Conservation (phyloP, 768 basidiomycete species). For the Agrocybe praecox region DNA sequence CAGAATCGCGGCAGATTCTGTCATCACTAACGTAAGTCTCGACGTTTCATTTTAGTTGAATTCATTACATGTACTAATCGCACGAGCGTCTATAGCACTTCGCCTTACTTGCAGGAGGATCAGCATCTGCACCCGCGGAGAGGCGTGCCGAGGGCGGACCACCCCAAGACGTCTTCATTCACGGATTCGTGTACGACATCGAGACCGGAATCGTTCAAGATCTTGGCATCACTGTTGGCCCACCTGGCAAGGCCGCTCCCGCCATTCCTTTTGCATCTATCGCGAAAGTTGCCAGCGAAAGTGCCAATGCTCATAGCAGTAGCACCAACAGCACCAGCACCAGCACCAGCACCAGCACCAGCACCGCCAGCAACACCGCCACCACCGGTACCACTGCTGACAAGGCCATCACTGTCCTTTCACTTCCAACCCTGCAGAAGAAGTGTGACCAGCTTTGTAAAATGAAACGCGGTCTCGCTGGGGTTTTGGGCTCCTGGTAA, state of each 20-base stretch:
- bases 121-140: not conserved
- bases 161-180: constrained; percentile 37
- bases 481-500: not conserved
- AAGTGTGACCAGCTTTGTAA: constrained; percentile 3
- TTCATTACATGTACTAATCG: not conserved
- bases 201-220: constrained; percentile 52
- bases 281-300: constrained; percentile 3
- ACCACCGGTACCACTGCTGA: not conserved
- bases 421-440: not conserved
- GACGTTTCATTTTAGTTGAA: no score
- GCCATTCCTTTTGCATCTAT: constrained; percentile 23
- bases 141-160: constrained; percentile 17
- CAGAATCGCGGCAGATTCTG: constrained; percentile 26
- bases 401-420: not conserved
- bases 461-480: constrained; percentile 1
- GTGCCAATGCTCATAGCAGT: not conserved
- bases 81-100: constrained; percentile 18
- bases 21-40: constrained; percentile 28
- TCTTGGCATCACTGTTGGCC: constrained; percentile 42
- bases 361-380: no score
- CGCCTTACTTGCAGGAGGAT: constrained; percentile 12
- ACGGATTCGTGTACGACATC: constrained; percentile 65
- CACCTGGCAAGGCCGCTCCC: constrained; percentile 35
- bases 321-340: no score
- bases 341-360: no score